These are phyloP conservation scores for Lactarius akahatsu DNA, from an alignment of 768 basidiomycete species.

Conservation along the genomic window DNA sequence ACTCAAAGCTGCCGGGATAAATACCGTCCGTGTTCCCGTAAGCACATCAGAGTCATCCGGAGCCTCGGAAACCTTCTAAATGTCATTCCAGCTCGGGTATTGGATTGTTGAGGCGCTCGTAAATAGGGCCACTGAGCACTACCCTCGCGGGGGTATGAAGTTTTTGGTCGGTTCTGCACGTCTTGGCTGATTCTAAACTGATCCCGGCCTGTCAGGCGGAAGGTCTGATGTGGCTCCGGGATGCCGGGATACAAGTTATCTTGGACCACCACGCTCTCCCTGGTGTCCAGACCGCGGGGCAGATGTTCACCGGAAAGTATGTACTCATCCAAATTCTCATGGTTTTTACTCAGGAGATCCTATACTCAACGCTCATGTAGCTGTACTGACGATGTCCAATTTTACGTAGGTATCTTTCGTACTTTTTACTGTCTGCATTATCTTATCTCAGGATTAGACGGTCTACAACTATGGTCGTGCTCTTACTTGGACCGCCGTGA, in stretches of 20 bases:
- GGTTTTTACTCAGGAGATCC: not conserved
- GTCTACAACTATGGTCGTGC: slow-evolving; percentile 73
- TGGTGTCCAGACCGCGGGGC: slow-evolving; percentile 59
- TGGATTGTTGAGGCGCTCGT: slow-evolving; percentile 80
- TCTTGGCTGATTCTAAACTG: not conserved
- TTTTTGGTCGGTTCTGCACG: slow-evolving; percentile 48
- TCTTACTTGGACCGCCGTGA: slow-evolving; percentile 77
- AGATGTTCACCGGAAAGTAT: slow-evolving; percentile 69
- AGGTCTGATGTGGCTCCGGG: slow-evolving; percentile 57
- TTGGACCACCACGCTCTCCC: slow-evolving; percentile 71
- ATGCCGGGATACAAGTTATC: slow-evolving; percentile 64
- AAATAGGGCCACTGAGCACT: slow-evolving; percentile 57
- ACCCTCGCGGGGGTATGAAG: slow-evolving; percentile 65
- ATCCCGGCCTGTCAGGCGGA: slow-evolving; percentile 45
- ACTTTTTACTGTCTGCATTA: not conserved
- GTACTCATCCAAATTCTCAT: slow-evolving; percentile 26
- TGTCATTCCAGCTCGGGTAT: slow-evolving; percentile 59
- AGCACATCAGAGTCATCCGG: slow-evolving; percentile 29
- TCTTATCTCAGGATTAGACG: slow-evolving; percentile 45
- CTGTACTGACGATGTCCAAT: slow-evolving; percentile 66
- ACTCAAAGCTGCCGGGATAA: slow-evolving; percentile 58
- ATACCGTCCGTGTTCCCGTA: slow-evolving; percentile 79
- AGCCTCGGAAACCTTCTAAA: not conserved
- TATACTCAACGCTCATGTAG: slow-evolving; percentile 36
- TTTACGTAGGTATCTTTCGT: slow-evolving; percentile 55